phyloP scores from a whole-genome alignment of 2,329 filamentous ascomycete genomes.

The Paecilomyces dactylethromorphus region DNA sequence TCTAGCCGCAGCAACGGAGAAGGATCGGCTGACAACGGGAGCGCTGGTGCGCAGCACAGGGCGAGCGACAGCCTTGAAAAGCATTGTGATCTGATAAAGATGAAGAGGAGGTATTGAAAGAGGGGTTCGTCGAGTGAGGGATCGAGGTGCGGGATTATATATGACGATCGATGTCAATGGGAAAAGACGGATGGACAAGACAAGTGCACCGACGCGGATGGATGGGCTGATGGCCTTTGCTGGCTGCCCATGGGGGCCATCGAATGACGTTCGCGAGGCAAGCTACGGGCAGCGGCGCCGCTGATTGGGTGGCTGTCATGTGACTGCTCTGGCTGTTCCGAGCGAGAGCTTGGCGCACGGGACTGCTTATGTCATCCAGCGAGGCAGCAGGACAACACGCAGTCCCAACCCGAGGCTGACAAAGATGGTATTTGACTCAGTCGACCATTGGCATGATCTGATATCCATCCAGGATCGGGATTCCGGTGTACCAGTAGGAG shows the following conservation, averaged over 20 bases:
- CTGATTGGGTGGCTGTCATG: background rate
- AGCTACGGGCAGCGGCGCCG: background rate
- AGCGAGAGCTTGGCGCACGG: background rate
- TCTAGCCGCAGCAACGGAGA: constrained; percentile 56
- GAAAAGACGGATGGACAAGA: constrained; percentile 1
- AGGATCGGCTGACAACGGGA: constrained; percentile 47
- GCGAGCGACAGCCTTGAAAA: constrained; percentile 47
- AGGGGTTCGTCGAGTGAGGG: background rate
- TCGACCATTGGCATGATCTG: too few species aligned
- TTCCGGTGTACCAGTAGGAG: too few species aligned
- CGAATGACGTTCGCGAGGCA: background rate
- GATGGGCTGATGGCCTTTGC: background rate
- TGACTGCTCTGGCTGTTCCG: background rate
- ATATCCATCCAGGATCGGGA: too few species aligned
- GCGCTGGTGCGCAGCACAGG: constrained; percentile 50
- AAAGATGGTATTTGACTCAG: too few species aligned
- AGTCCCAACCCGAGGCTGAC: too few species aligned
- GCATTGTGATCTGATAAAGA: constrained; percentile 4
- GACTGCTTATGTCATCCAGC: background rate
- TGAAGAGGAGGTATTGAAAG: background rate
- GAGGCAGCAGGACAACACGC: too few species aligned
- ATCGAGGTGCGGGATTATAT: background rate
- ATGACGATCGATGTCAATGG: background rate
- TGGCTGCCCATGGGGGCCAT: background rate
- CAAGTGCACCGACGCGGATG: background rate